These are phyloP conservation scores for Flaveria floridana DNA, from an alignment of 140 eudicot species.

Conservation along the genomic window DNA sequence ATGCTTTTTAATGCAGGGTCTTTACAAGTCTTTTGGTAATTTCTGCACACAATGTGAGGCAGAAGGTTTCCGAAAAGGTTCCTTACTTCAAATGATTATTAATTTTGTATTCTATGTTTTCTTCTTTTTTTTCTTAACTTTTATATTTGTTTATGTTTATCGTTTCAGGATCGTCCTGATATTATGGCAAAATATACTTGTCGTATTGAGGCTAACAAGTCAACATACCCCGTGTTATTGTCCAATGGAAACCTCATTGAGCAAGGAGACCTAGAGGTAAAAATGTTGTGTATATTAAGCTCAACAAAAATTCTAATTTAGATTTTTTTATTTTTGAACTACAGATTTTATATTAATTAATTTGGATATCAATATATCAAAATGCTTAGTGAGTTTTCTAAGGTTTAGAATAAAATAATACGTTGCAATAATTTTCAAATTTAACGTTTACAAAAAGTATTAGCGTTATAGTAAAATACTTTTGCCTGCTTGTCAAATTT, in stretches of 20 bases:
- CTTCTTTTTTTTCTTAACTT: neutral
- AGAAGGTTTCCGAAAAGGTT: conserved; percentile 97
- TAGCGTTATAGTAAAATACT: neutral
- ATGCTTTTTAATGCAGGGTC: conserved; percentile 58
- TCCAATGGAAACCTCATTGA: conserved; percentile 89
- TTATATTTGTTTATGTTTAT: neutral
- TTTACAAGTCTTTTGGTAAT: conserved; percentile 89
- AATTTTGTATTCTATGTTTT: neutral
- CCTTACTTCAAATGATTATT: neutral
- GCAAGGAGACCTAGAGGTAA: conserved; percentile 94
- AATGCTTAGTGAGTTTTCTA: neutral
- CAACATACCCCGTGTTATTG: conserved; percentile 75
- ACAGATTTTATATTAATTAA: neutral
- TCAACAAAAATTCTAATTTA: neutral
- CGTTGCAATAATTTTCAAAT: neutral
- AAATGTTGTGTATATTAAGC: neutral
- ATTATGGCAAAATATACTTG: conserved; percentile 94
- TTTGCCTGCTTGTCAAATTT: neutral
- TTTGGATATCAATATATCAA: neutral
- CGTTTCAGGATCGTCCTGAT: conserved; percentile 88
- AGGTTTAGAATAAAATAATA: conserved; percentile 9
- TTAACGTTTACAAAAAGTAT: neutral
- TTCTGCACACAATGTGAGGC: conserved; percentile 99
- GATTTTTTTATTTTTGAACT: neutral
- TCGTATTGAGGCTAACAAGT: conserved; percentile 92